Evolutionary conservation across 83 land plant species (phyloP).

Genomic region (Larix sibirica): DNA sequence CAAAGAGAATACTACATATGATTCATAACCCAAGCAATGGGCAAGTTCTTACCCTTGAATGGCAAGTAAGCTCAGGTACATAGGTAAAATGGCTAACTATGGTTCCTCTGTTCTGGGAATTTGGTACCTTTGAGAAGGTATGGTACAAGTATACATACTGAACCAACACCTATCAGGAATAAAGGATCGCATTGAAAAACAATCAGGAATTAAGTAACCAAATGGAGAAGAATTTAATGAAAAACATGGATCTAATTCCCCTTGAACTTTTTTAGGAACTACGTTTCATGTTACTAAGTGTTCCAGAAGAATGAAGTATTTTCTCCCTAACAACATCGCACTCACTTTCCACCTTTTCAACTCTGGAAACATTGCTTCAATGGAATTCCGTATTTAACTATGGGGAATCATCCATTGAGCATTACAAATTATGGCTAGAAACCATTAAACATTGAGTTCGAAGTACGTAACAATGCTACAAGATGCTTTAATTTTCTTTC

Average conservation of each 20-base stretch:
- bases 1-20: background rate
- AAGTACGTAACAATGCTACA: background rate
- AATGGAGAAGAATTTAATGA: background rate
- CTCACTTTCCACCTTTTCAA: background rate
- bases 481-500: background rate
- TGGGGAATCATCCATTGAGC: background rate
- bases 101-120: background rate
- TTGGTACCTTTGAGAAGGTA: background rate
- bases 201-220: background rate
- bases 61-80: background rate
- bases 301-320: background rate
- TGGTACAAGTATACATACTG: no score
- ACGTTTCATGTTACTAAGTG: background rate
- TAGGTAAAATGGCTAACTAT: background rate
- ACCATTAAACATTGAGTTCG: background rate
- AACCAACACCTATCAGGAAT: background rate
- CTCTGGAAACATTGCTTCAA: background rate
- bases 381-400: background rate
- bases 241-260: background rate
- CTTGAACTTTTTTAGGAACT: background rate
- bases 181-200: background rate
- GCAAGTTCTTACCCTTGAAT: background rate
- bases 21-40: background rate
- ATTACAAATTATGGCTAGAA: no score
- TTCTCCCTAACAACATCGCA: background rate